A percentile compares a stretch with the other conserved stretches of the same genome.
Evolutionary conservation across 352 stramenopile genomes (phyloP).

Genomic region (Elongisporangium senticosum): DNA sequence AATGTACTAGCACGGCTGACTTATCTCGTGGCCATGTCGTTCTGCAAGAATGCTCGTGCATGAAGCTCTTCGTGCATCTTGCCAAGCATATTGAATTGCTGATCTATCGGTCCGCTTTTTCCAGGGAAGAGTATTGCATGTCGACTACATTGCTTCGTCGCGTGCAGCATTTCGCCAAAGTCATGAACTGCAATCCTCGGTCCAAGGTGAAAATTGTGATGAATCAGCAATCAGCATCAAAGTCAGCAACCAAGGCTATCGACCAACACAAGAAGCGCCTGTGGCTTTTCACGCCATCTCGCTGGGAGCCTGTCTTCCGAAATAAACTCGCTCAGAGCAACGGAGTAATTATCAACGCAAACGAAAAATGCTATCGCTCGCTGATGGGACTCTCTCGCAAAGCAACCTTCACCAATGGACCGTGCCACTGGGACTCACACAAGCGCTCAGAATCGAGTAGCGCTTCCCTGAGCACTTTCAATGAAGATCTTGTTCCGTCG

Average conservation of each 20-base stretch:
- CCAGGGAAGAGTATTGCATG: constrained; percentile 12
- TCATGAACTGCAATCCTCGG: constrained; percentile 13
- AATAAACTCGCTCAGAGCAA: neutral
- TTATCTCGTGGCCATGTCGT: neutral
- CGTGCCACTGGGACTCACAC: neutral
- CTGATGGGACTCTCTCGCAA: constrained; percentile 2
- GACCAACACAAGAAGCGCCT: constrained; percentile 9
- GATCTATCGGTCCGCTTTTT: constrained; percentile 17
- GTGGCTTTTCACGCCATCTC: constrained; percentile 16
- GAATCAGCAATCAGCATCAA: neutral
- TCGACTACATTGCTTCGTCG: constrained; percentile 11
- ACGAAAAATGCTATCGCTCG: constrained; percentile 11
- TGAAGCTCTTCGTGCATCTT: constrained; percentile 14
- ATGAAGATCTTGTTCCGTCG: neutral
- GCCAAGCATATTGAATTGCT: constrained; percentile 19
- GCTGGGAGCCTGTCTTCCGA: constrained; percentile 4
- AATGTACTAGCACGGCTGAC: neutral
- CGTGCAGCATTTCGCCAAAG: constrained; percentile 17
- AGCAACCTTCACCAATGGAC: neutral
- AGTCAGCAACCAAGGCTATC: neutral
- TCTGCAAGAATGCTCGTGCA: constrained; percentile 9
- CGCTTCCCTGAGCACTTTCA: neutral
- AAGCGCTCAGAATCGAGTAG: neutral
- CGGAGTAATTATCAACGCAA: constrained; percentile 16
- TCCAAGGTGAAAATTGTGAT: constrained; percentile 15